These are phyloP conservation scores for Phylloporus sp. DNA, from an alignment of 1,284 basidiomycete genomes.

Conservation along the genomic window DNA sequence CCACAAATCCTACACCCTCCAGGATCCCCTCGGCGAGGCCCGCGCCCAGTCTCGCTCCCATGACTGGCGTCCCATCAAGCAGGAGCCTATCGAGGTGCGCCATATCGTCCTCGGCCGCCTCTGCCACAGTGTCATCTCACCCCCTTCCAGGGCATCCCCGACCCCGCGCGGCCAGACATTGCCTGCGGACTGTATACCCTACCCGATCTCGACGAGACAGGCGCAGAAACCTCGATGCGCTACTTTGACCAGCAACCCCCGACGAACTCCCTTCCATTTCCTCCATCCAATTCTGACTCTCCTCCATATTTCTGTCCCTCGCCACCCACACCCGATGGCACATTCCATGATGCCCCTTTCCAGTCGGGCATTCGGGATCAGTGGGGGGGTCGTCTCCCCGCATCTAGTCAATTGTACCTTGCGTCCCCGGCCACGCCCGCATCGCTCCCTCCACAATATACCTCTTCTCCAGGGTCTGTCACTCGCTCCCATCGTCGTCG, in stretches of 20 bases:
- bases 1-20: constrained; percentile 42
- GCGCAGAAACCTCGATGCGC: background rate
- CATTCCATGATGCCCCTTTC: background rate
- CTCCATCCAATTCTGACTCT: constrained; percentile 33
- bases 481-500: constrained; percentile 26
- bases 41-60: constrained; percentile 1
- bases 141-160: constrained; percentile 20
- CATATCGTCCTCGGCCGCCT: background rate
- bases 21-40: constrained; percentile 35
- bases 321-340: constrained; percentile 22
- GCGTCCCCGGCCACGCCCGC: constrained; percentile 11
- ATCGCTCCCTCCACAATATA: constrained; percentile 21
- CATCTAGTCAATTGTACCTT: constrained; percentile 26
- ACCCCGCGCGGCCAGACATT: constrained; percentile 20
- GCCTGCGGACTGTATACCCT: constrained; percentile 29
- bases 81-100: constrained; percentile 36
- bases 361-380: constrained; percentile 20
- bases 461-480: constrained; percentile 21
- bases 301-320: constrained; percentile 28
- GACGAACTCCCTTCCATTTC: constrained; percentile 41
- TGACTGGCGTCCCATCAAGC: constrained; percentile 35
- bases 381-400: constrained; percentile 29
- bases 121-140: constrained; percentile 15
- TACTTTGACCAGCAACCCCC: constrained; percentile 28
- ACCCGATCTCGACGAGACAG: constrained; percentile 25